A percentile compares a stretch with the other conserved stretches of the same genome.
phyloP scores from a whole-genome alignment of 768 basidiomycete species.

The Filobasidium wieringae region DNA sequence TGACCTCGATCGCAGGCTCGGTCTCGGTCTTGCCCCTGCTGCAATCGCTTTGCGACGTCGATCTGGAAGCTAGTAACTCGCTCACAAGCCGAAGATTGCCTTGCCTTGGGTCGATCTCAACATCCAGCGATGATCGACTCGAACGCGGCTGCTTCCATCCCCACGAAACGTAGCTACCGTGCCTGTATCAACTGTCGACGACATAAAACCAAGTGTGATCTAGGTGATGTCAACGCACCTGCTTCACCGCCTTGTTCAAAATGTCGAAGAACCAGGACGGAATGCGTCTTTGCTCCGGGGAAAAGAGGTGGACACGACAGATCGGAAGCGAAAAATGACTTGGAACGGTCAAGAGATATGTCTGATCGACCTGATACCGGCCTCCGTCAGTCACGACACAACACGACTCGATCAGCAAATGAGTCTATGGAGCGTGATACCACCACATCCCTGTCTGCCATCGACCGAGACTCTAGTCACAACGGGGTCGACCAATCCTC shows the following conservation, averaged over 20 bases:
- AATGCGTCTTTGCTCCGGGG: slow-evolving; percentile 31
- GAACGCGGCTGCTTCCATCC: background rate
- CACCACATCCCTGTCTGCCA: too few relatives aligned
- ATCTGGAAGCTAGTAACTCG: background rate
- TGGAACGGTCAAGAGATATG: too few relatives aligned
- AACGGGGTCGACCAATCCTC: too few relatives aligned
- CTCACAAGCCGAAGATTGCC: background rate
- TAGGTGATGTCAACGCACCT: slow-evolving; percentile 35
- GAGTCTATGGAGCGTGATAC: too few relatives aligned
- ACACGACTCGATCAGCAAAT: too few relatives aligned
- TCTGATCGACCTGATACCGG: too few relatives aligned
- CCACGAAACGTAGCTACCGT: slow-evolving; percentile 2
- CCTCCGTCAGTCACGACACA: too few relatives aligned
- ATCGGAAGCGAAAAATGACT: too few relatives aligned
- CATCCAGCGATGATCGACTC: background rate
- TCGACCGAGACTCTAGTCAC: too few relatives aligned
- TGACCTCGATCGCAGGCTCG: too few relatives aligned
- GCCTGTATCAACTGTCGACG: slow-evolving; percentile 9
- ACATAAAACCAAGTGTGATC: slow-evolving; percentile 32
- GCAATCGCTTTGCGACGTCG: too few relatives aligned
- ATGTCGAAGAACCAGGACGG: slow-evolving; percentile 29
- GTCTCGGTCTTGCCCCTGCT: too few relatives aligned
- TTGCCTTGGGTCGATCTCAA: background rate
- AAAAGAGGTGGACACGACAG: slow-evolving; percentile 31
- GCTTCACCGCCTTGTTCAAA: slow-evolving; percentile 29